phyloP scores from a whole-genome alignment of 768 basidiomycete species.

The Lactifluus subvellereus region DNA sequence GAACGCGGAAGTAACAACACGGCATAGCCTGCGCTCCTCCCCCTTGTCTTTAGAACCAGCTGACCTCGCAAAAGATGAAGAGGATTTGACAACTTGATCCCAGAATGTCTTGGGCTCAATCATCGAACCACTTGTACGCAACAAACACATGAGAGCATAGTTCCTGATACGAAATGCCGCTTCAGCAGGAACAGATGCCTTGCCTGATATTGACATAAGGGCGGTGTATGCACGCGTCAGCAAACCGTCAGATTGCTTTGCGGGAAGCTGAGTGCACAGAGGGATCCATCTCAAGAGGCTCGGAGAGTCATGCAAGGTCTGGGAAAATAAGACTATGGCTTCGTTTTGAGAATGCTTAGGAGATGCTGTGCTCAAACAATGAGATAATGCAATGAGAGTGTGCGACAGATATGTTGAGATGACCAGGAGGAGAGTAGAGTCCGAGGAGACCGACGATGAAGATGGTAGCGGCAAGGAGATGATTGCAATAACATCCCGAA shows the following conservation, averaged over 20 bases:
- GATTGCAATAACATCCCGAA: slow-evolving; percentile 19
- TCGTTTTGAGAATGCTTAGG: slow-evolving; percentile 13
- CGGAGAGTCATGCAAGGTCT: slow-evolving; percentile 30
- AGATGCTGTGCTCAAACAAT: slow-evolving; percentile 24
- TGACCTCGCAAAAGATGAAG: slow-evolving; percentile 35
- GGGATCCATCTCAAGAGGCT: slow-evolving; percentile 53
- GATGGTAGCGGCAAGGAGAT: slow-evolving; percentile 43
- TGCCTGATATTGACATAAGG: slow-evolving; percentile 34
- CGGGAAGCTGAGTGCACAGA: slow-evolving; percentile 36
- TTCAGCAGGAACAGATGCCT: slow-evolving; percentile 23
- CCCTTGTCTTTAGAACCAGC: slow-evolving; percentile 3
- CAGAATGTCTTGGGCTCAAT: slow-evolving; percentile 54
- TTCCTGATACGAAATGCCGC: slow-evolving; percentile 36
- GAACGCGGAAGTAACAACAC: slow-evolving; percentile 40
- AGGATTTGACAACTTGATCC: slow-evolving; percentile 58
- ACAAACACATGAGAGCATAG: slow-evolving; percentile 42
- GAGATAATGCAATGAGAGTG: slow-evolving; percentile 40
- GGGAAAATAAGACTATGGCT: slow-evolving; percentile 29
- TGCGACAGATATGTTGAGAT: slow-evolving; percentile 57
- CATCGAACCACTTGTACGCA: slow-evolving; percentile 44
- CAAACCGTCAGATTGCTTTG: slow-evolving; percentile 51
- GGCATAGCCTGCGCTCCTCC: slow-evolving; percentile 15
- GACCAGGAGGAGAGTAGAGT: slow-evolving; percentile 42
- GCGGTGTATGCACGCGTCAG: slow-evolving; percentile 55
- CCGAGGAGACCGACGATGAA: slow-evolving; percentile 27